Conservation (phyloP, 2,329 filamentous ascomycete species). For the Aureobasidium sp. region DNA sequence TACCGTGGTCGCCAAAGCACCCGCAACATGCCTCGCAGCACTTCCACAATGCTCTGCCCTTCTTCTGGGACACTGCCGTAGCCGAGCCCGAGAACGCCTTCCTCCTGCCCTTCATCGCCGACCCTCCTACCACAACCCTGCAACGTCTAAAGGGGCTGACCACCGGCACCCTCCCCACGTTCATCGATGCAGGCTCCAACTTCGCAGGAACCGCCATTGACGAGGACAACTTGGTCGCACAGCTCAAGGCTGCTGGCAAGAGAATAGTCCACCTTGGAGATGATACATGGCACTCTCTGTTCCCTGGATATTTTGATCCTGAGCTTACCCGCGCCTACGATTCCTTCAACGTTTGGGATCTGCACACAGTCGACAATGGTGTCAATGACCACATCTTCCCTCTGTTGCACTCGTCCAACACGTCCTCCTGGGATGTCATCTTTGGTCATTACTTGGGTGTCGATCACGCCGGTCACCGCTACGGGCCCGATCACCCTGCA, state of each 20-base stretch:
- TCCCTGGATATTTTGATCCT: slow-evolving; percentile 84
- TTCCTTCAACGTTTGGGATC: slow-evolving; percentile 96
- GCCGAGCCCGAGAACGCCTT: slow-evolving; percentile 73
- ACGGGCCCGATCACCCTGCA: slow-evolving; percentile 83
- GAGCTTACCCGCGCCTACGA: slow-evolving; percentile 85
- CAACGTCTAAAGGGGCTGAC: slow-evolving; percentile 90
- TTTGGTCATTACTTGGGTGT: slow-evolving; percentile 92
- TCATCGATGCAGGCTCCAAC: slow-evolving; percentile 87
- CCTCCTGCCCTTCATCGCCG: slow-evolving; percentile 88
- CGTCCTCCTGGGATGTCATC: slow-evolving; percentile 79
- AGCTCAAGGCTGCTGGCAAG: slow-evolving; percentile 56
- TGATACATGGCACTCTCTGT: slow-evolving; percentile 91
- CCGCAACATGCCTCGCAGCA: slow-evolving; percentile 44
- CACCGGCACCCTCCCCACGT: slow-evolving; percentile 89
- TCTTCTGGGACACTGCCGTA: slow-evolving; percentile 74
- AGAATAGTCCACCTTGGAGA: slow-evolving; percentile 91
- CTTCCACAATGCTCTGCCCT: slow-evolving; percentile 82
- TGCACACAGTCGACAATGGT: slow-evolving; percentile 94
- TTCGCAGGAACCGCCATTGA: slow-evolving; percentile 94
- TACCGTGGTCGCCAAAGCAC: slow-evolving; percentile 53
- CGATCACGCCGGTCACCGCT: slow-evolving; percentile 92
- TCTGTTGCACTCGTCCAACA: slow-evolving; percentile 57
- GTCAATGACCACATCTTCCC: slow-evolving; percentile 87
- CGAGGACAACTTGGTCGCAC: slow-evolving; percentile 70
- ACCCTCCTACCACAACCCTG: slow-evolving; percentile 87